Evolutionary conservation across 192 early-diverging fungal species (phyloP), one percentile per base, ranked within the genome.

Genomic region (Podila minutissima): DNA sequence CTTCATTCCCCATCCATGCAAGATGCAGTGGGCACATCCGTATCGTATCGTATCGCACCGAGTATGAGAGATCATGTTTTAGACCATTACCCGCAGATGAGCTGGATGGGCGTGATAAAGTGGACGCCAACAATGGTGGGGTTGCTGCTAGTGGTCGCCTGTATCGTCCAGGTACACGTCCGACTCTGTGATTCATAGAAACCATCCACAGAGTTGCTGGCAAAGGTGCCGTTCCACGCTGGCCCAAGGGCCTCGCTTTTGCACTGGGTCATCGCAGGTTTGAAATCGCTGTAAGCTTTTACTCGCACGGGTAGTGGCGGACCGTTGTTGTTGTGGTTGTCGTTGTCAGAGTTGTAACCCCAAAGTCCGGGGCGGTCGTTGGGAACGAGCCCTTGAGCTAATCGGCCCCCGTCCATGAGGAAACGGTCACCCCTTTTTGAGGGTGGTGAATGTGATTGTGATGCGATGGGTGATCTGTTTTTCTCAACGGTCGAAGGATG

Each of bases 141-240:
- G 20, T 26, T 48, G 4, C 28, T 62, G 15, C 37, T 63, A 5
- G 37, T 57, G 8, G 53, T n/a, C 7, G 74, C 61, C 33, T 59
- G 59, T 7, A 81, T 72, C 9, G 57, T 73, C 77, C 77, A 81
- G 17, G 32, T 73, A 26, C 77, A 81, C 19, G 71, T 49, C 15
- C 71, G 66, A 9, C 38, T 68, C 32, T 28, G 3, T 11, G 66
- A 15, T 31, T 71, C 66, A 38, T 73, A 69, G 11, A 68, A n/a
- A 3, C 71, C 77, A 19, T 73, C 77, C 0, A 2, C 32, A 11
- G 77, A 72, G 11, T 60, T 70, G 37, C 66, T 73, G 28, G 55
- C 29, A 26, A 81, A 81, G 1, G 55, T 49, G 0, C 77, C 71
- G 48, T 53, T 66, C 62, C 62, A 76, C 2, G 15, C 67, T 13